phyloP scores from a whole-genome alignment of 2,329 filamentous ascomycete genomes.

The Aspergillus texensis region DNA sequence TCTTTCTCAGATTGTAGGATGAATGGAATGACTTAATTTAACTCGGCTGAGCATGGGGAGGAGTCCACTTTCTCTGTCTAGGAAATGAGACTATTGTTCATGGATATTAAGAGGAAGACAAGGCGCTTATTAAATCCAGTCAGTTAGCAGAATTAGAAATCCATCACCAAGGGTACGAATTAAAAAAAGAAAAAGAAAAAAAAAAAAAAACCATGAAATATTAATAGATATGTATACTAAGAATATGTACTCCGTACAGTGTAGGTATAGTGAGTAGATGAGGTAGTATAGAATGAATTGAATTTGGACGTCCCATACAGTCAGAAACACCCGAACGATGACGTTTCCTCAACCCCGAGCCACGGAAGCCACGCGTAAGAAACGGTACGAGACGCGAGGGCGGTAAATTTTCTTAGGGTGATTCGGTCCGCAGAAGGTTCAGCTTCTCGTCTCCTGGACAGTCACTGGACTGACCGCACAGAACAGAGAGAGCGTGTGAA shows the following conservation, averaged over 20 bases:
- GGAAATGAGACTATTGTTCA: neutral
- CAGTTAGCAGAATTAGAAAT: neutral
- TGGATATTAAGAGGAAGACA: neutral
- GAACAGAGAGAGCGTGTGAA: constrained; percentile 14
- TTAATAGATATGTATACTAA: neutral
- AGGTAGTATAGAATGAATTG: neutral
- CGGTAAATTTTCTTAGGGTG: constrained; percentile 6
- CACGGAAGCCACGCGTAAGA: constrained; percentile 5
- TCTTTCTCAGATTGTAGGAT: neutral
- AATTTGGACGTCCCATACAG: constrained; percentile 1
- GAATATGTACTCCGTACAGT: neutral
- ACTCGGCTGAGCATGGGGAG: neutral
- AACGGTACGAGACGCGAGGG: constrained; percentile 13
- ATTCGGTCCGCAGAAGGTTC: constrained; percentile 7
- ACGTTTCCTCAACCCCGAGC: neutral
- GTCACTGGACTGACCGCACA: constrained; percentile 24
- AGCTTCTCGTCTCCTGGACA: constrained; percentile 19
- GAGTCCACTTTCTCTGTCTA: neutral
- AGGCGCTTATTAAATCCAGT: neutral
- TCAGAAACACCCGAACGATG: neutral
- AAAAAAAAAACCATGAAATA: neutral
- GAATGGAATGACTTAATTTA: neutral
- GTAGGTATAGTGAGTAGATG: neutral
- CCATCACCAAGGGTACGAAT: neutral
- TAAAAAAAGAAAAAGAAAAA: neutral